These are phyloP conservation scores for Nemania bipapillata DNA, from an alignment of 2,329 filamentous ascomycete genomes.

Conservation along the genomic window DNA sequence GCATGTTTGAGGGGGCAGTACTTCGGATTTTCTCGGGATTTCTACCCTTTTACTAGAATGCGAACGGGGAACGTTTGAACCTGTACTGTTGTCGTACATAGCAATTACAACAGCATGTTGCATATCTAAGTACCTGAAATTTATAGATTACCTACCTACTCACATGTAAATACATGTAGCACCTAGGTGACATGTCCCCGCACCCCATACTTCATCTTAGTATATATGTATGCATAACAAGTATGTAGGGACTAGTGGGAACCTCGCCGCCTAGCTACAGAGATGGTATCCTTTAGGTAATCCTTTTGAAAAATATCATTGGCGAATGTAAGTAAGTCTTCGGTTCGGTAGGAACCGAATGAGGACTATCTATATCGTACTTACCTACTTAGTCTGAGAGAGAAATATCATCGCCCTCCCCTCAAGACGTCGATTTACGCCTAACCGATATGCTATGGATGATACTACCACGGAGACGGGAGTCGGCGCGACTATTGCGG, in stretches of 20 bases:
- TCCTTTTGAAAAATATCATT: background rate
- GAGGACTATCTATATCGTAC: too few species aligned
- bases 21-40: background rate
- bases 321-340: background rate
- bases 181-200: too few species aligned
- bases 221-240: too few species aligned
- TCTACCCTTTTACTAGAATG: background rate
- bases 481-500: conserved; percentile 23
- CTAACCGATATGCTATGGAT: background rate
- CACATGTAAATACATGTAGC: too few species aligned
- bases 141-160: too few species aligned
- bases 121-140: background rate
- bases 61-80: background rate
- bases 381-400: background rate
- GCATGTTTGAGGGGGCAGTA: too few species aligned
- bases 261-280: background rate
- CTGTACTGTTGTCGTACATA: too few species aligned
- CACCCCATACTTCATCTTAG: background rate
- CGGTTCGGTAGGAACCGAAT: background rate
- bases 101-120: too few species aligned
- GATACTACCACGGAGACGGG: background rate
- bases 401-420: background rate
- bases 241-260: background rate
- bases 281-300: background rate
- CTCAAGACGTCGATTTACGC: background rate